Evolutionary conservation across 306 rosid genomes (phyloP).

Genomic region (Hippophae rhamnoides): DNA sequence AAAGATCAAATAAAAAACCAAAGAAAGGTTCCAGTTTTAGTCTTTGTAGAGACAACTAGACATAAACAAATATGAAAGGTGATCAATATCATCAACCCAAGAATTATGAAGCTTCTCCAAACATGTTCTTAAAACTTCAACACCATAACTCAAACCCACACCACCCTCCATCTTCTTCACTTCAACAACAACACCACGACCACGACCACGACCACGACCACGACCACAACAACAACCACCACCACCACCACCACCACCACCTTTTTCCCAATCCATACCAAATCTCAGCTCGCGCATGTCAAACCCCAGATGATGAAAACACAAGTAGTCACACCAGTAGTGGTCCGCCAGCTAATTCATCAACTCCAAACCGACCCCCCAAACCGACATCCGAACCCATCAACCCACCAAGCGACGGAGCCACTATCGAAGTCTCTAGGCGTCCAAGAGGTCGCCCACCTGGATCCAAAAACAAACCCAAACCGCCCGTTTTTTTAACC

Average conservation of each 20-base stretch:
- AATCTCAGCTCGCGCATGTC: constrained; percentile 33
- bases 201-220: too few relatives aligned
- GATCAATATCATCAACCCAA: constrained; percentile 41
- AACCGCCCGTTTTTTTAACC: constrained; percentile 49
- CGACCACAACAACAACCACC: too few relatives aligned
- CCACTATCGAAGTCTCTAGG: constrained; percentile 60
- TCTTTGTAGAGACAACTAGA: too few relatives aligned
- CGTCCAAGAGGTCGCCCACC: constrained; percentile 93
- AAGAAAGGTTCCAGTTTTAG: neutral
- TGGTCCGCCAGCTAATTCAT: neutral
- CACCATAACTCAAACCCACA: constrained; percentile 18
- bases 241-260: constrained; percentile 14
- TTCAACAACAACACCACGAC: too few relatives aligned
- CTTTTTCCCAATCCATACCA: constrained; percentile 45
- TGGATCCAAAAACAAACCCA: constrained; percentile 85
- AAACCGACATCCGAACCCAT: neutral
- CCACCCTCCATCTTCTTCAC: neutral
- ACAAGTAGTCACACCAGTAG: constrained; percentile 33
- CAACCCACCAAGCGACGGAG: constrained; percentile 53
- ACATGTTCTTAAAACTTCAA: constrained; percentile 75
- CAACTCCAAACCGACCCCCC: neutral
- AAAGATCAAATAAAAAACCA: neutral
- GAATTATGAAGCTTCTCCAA: constrained; percentile 15
- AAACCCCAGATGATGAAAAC: constrained; percentile 46
- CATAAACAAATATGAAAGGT: constrained; percentile 39